Evolutionary conservation across 306 rosid species (phyloP).

Genomic region (Rosa persica): DNA sequence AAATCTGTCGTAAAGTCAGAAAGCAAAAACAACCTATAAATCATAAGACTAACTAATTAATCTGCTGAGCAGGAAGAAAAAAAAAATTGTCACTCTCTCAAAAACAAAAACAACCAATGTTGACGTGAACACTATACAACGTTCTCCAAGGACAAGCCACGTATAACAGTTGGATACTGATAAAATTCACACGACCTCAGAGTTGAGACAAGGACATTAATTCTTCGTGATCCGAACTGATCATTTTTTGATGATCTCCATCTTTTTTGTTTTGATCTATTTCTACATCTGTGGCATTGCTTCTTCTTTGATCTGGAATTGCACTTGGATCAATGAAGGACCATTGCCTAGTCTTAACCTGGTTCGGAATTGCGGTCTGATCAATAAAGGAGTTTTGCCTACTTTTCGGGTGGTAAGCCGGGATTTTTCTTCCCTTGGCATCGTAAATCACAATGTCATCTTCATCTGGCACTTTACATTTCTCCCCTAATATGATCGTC

Average conservation of each 20-base stretch:
- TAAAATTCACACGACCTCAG: background rate
- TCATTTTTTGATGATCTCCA: background rate
- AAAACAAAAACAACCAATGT: background rate
- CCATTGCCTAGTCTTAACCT: slow-evolving; percentile 29
- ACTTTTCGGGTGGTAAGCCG: slow-evolving; percentile 59
- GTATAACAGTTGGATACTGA: background rate
- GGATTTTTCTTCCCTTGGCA: slow-evolving; percentile 57
- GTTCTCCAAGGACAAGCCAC: background rate
- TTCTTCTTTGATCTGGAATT: slow-evolving; percentile 1
- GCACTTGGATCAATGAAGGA: slow-evolving; percentile 18
- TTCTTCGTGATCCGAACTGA: slow-evolving; percentile 3
- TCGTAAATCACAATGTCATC: slow-evolving; percentile 50
- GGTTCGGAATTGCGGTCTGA: slow-evolving; percentile 24
- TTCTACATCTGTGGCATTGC: background rate
- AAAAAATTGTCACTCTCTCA: background rate
- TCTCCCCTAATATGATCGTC: slow-evolving; percentile 78
- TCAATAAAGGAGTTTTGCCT: slow-evolving; percentile 45
- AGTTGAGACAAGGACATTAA: slow-evolving; percentile 3
- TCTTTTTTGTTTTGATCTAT: background rate
- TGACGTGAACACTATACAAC: background rate
- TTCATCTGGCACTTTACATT: slow-evolving; percentile 55
- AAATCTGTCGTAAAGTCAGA: background rate
- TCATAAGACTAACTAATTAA: background rate
- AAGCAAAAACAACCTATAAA: background rate
- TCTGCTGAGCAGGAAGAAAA: background rate